Conservation (phyloP, 371 early-diverging fungal genomes). For the Choanephora cucurbitarum region DNA sequence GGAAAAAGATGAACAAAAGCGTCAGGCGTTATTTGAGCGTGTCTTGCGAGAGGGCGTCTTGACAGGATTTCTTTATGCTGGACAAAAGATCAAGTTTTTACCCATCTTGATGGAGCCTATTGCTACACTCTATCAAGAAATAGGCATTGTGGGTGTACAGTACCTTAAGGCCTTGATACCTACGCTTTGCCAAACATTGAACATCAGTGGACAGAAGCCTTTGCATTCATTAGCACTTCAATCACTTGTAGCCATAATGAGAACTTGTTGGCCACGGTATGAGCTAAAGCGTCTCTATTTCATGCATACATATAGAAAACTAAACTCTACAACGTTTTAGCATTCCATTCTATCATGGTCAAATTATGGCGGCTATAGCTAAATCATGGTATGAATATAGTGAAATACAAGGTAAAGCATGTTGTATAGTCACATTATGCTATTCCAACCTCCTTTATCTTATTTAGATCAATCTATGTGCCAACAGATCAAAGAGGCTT, state of each 20-base stretch:
- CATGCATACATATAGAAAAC: too few species aligned
- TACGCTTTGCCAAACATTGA: slow-evolving; percentile 9
- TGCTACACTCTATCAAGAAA: slow-evolving; percentile 19
- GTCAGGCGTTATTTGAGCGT: slow-evolving; percentile 23
- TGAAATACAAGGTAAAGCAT: slow-evolving; percentile 8
- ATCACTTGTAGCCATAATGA: slow-evolving; percentile 24
- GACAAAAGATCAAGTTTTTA: slow-evolving; percentile 23
- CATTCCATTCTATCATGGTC: slow-evolving; percentile 23
- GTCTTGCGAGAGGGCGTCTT: slow-evolving; percentile 36
- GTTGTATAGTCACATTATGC: too few species aligned
- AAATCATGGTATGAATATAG: slow-evolving; percentile 30
- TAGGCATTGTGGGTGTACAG: slow-evolving; percentile 27
- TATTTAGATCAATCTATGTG: too few species aligned
- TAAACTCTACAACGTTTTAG: slow-evolving; percentile 12
- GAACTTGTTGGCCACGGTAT: slow-evolving; percentile 45
- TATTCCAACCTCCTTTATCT: too few species aligned
- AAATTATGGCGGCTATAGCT: slow-evolving; percentile 28
- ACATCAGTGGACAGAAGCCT: slow-evolving; percentile 8
- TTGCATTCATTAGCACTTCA: too few species aligned
- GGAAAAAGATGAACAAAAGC: too few species aligned
- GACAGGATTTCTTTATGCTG: slow-evolving; percentile 27
- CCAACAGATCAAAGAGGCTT: too few species aligned
- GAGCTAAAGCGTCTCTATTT: too few species aligned
- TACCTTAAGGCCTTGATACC: slow-evolving; percentile 37
- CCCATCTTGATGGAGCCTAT: slow-evolving; percentile 24